These are phyloP conservation scores for Purshia tridentata DNA, from an alignment of 306 rosid genomes.

Conservation along the genomic window DNA sequence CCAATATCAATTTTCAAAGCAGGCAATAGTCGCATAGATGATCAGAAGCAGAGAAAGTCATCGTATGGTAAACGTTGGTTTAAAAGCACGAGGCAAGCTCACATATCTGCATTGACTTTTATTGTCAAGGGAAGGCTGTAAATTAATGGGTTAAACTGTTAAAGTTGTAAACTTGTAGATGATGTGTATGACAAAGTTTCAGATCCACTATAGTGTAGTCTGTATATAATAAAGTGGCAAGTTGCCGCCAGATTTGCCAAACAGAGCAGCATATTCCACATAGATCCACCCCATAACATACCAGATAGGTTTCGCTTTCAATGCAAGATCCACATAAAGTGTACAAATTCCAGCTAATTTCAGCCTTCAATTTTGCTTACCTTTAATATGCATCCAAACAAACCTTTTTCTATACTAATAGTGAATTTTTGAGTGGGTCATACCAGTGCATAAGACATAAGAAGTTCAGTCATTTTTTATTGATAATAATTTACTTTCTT, in stretches of 20 bases:
- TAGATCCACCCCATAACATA: neutral
- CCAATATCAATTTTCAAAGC: too few species aligned
- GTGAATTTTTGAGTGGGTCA: too few species aligned
- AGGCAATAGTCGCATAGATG: neutral
- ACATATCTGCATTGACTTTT: neutral
- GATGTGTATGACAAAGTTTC: neutral
- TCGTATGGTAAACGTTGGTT: neutral
- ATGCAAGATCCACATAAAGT: neutral
- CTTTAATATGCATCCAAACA: neutral
- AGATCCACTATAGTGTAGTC: neutral
- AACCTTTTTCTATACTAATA: neutral
- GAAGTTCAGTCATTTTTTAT: neutral
- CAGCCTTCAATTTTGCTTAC: neutral
- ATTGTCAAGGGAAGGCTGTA: neutral
- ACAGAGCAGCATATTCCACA: conserved; percentile 16
- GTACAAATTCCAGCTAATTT: conserved; percentile 17
- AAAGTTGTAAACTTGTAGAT: too few species aligned
- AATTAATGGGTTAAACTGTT: neutral
- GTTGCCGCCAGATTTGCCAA: conserved; percentile 1
- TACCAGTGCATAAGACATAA: neutral
- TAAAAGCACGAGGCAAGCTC: neutral
- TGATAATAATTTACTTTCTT: too few species aligned
- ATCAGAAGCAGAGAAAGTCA: neutral
- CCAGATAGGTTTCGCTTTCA: conserved; percentile 4
- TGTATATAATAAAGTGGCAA: neutral